Evolutionary conservation across 768 basidiomycete genomes (phyloP).

Genomic region (Suillus hirtellus): DNA sequence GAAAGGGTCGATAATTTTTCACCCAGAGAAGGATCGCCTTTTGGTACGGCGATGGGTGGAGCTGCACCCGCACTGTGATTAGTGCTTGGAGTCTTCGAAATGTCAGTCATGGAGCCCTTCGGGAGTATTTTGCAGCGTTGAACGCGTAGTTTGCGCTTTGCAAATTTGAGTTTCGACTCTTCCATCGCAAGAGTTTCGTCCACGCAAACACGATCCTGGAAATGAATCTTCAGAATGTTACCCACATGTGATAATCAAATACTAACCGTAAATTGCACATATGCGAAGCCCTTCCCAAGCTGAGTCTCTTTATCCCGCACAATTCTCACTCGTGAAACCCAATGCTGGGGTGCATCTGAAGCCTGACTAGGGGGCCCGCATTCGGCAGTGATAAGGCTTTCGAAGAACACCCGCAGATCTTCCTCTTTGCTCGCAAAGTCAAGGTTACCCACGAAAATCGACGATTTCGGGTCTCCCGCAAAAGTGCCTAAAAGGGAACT

Average conservation of each 20-base stretch:
- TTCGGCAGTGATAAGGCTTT: conserved; percentile 70
- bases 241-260: background rate
- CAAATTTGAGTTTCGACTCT: conserved; percentile 78
- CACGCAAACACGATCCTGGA: conserved; percentile 85
- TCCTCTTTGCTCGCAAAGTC: conserved; percentile 93
- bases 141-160: conserved; percentile 88
- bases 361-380: conserved; percentile 53
- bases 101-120: conserved; percentile 29
- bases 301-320: conserved; percentile 89
- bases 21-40: conserved; percentile 83
- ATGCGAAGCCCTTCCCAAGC: conserved; percentile 94
- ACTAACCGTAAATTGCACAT: conserved; percentile 79
- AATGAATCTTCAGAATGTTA: conserved; percentile 3
- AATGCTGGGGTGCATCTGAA: conserved; percentile 43
- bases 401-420: conserved; percentile 85
- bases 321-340: conserved; percentile 86
- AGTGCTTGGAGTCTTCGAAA: conserved; percentile 17
- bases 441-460: conserved; percentile 89
- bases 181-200: conserved; percentile 90
- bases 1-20: conserved; percentile 73
- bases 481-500: conserved; percentile 25
- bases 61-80: conserved; percentile 7
- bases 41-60: conserved; percentile 42
- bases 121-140: conserved; percentile 84
- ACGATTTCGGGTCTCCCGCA: conserved; percentile 70